A percentile compares a stretch with the other conserved stretches of the same genome.
phyloP scores from a whole-genome alignment of 2,329 filamentous ascomycete species.

The Lasiodiplodia hormozganensis region DNA sequence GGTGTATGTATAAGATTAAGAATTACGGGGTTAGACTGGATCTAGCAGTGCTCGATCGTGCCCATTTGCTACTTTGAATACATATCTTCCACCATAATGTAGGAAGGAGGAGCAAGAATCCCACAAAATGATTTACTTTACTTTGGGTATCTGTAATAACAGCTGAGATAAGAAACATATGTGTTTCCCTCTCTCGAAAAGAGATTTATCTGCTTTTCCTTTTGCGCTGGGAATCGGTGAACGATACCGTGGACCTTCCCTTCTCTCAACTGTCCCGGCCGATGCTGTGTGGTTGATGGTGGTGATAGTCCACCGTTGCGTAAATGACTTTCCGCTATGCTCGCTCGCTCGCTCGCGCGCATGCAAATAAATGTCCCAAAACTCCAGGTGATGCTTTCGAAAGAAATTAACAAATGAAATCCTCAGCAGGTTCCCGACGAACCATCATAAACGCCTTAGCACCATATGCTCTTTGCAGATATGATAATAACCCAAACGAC shows the following conservation, averaged over 20 bases:
- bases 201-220: background rate
- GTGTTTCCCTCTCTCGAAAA: background rate
- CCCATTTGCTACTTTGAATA: background rate
- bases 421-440: background rate
- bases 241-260: background rate
- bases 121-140: conserved; percentile 6
- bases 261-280: background rate
- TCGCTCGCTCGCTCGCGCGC: background rate
- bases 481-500: background rate
- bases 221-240: background rate
- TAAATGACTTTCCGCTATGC: background rate
- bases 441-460: conserved; percentile 5
- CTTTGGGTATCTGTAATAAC: conserved; percentile 11
- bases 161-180: background rate
- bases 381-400: background rate
- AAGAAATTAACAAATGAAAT: background rate
- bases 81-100: background rate
- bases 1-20: background rate
- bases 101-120: background rate
- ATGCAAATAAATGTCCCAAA: background rate
- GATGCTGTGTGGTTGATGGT: background rate
- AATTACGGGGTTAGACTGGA: background rate
- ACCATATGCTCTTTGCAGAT: background rate
- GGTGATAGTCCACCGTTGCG: background rate
- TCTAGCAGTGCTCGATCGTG: background rate